These are phyloP conservation scores for Ichthyophthirius multifiliis DNA, from an alignment of 169 alveolate species.

Conservation along the genomic window DNA sequence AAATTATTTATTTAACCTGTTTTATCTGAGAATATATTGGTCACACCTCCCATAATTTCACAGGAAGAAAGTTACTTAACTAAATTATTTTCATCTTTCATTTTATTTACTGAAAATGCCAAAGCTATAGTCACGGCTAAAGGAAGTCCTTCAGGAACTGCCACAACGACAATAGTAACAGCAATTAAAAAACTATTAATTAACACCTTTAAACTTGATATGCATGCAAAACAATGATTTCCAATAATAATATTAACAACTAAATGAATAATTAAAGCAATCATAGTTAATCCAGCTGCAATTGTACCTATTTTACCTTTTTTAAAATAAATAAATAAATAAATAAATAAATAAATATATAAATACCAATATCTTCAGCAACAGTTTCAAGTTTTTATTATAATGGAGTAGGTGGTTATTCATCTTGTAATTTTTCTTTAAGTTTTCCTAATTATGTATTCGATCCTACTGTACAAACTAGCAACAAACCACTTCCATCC, in stretches of 20 bases:
- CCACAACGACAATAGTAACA: conserved; percentile 79
- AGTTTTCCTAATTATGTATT: conserved; percentile 81
- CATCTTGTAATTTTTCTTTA: conserved; percentile 55
- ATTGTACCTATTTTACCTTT: conserved; percentile 33
- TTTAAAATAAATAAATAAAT: neutral
- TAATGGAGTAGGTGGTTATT: conserved; percentile 81
- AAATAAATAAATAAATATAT: neutral
- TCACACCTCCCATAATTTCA: conserved; percentile 83
- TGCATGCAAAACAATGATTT: conserved; percentile 13
- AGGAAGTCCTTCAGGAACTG: conserved; percentile 86
- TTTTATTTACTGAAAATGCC: conserved; percentile 45
- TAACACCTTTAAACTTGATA: conserved; percentile 27
- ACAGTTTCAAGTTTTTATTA: conserved; percentile 82
- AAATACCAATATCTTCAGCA: conserved; percentile 54
- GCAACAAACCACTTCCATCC: conserved; percentile 85
- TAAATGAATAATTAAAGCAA: conserved; percentile 32
- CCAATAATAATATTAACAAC: conserved; percentile 31
- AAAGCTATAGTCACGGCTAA: conserved; percentile 68
- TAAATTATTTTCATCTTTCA: conserved; percentile 53
- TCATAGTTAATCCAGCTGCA: conserved; percentile 21
- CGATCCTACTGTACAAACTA: conserved; percentile 69
- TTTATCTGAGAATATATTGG: conserved; percentile 68
- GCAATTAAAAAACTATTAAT: conserved; percentile 61
- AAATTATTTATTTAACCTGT: conserved; percentile 35
- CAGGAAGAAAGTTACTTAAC: conserved; percentile 55